Base-by-base conservation (phyloP, 805 yeast genomes). In the Osmozyma mogii region DNA sequence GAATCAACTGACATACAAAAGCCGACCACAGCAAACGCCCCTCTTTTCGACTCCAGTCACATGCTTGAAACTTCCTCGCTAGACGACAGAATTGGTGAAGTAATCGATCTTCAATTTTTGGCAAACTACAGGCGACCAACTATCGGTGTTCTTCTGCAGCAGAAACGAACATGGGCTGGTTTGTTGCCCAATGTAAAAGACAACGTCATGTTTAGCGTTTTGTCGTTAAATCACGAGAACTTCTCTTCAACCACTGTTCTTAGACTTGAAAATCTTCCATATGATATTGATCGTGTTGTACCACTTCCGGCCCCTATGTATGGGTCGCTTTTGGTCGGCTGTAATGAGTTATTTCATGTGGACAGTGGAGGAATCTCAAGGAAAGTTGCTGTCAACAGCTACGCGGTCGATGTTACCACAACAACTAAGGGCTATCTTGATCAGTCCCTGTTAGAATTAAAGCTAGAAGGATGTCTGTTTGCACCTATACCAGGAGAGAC, bases 121-220 rank as follows among this genome's bases (percentile, higher is more conserved):
- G 55, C 75, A 45, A 78, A 78, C 32, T 89, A 84, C 47, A 61
- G 80, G 40, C 92, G 80, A 35, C 94, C 96, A 0, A 88, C 96
- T 0, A 41, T 85, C 13, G 89, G 81, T 0, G 65, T 85, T 4
- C 49, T 85, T 16, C 70, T 75, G 30, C 72, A 74, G 18, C 58
- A 47, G 26, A 41, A 56, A 11, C 63, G 70, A 12, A 74, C 87
- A 0, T 84, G 96, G 95, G 77, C 94, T 0, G 95, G 95, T 0
- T 67, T 72, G 30, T 54, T 80, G 19, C 67, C 78, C 2, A 56
- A 67, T 28, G 60, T 56, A 5, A 78, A 75, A 44, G 94, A 84
- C 45, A 79, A 75, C 11, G 61, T 75, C 17, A 63, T 66, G 24
- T 70, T 75, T 35, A 58, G 73, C 16, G 84, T 82, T 0, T 49